Base-by-base conservation (phyloP, 257 asterid genomes). In the Jasminum sambac region DNA sequence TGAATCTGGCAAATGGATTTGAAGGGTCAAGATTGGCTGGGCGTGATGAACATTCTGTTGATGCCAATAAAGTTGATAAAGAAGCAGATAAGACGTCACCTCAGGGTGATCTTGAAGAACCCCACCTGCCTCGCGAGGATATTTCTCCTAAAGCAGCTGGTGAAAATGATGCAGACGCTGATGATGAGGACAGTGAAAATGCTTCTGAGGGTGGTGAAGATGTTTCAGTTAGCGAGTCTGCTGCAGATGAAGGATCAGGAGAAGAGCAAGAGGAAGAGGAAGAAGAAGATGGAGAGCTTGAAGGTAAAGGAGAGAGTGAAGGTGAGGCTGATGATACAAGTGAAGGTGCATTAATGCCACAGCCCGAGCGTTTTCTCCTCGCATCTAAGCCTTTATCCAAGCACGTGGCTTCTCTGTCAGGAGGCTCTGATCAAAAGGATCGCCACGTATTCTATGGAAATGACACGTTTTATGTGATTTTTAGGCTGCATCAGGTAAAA, bases 11-110 rank as follows among this genome's bases (percentile, higher is more conserved):
- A 17, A 85, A 84, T 75, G 90, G 84, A 77, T 92, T 74, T 55
- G 95, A 78, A 74, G 85, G 86, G 64, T 80, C 88, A 24, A 81
- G 76, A 72, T 63, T 36, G 36, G 78, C 81, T 67, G 87, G 85
- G 76, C 76, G 67, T 66, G 80, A 75, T 67, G 89, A 73, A 69
- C 88, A 74, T 55, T 72, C 78, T 43, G 78, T 74, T 64, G 92
- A 88, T 84, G 91, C 88, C 69, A 61, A 87, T 46, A 90, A 88
- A 81, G 84, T 59, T 68, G 99, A 95, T 87, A 95, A 95, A 81
- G 99, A 92, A 83, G 98, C 88, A 83, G 97, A 94, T 34, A 98
- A 89, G 75, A 84, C 90, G 68, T 95, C 98, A 52, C 95, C 97
- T 17, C 84, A 68, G 71, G 89, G 89, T 46, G 94, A 91, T 80